Evolutionary conservation across 345 rosid species (phyloP), one percentile per base, ranked within the genome.

Genomic region (Salix exigua): DNA sequence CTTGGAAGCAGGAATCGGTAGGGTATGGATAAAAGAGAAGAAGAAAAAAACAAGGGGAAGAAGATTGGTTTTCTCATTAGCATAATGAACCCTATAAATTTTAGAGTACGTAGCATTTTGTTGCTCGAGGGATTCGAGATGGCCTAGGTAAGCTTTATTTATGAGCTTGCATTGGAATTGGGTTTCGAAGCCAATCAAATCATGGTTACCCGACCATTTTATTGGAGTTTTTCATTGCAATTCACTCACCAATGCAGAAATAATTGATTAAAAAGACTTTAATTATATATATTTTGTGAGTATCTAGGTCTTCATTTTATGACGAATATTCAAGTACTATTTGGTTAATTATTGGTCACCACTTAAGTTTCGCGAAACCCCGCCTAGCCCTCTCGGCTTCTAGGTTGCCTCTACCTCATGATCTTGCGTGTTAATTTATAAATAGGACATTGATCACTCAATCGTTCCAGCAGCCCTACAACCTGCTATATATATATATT

Each of bases 321-420:
- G 14, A 58, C 8, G 8, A 51, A 19, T 51, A 25, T 50, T 70
- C 30, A 50, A 65, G 21, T 10, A 62, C 50, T 21, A 18, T 75
- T 14, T 21, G 70, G 69, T 28, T 75, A 68, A 73, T 35, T 35
- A 35, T 5, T 73, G 84, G 82, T 7, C 19, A 82, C 65, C 84
- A 78, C 84, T 73, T 83, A 70, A 73, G 85, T 75, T 69, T 71
- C 23, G 76, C 46, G 73, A 81, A 78, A 75, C 68, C 76, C 80
- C 8, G 73, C 7, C 60, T 25, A 48, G 7, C 30, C 70, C 71
- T 58, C 60, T 73, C 9, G 50, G 58, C 70, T 73, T 77, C 33
- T 42, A 66, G 73, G 83, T 51, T 76, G 63, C 70, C 48, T 62
- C n/a, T 23, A 66, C 53, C 37, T 81, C 63, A 84, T 42, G 46